These are phyloP conservation scores for Suhomyces panamericanus DNA, from an alignment of 1,139 yeast genomes.

Conservation along the genomic window DNA sequence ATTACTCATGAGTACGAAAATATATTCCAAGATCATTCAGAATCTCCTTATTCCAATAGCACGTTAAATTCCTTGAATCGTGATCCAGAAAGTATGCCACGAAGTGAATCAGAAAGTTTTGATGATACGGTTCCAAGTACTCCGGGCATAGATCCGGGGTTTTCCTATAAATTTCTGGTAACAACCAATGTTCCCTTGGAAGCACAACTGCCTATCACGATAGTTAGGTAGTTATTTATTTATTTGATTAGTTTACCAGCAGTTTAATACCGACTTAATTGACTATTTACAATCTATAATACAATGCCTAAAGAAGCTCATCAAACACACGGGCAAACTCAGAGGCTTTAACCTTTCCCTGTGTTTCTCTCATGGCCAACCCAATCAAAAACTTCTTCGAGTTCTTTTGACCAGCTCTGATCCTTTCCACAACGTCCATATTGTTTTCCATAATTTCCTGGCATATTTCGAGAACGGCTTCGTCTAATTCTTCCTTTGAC, in stretches of 20 bases:
- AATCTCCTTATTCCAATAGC: neutral
- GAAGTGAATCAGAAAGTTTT: neutral
- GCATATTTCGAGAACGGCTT: constrained; percentile 55
- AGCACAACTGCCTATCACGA: too few species aligned
- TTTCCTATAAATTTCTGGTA: neutral
- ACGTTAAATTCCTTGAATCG: too few species aligned
- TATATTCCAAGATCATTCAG: neutral
- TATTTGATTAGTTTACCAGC: too few species aligned
- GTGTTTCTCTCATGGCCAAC: constrained; percentile 74
- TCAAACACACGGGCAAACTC: constrained; percentile 48
- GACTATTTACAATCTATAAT: constrained; percentile 1
- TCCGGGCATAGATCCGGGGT: neutral
- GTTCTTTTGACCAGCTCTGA: constrained; percentile 58
- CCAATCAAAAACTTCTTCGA: constrained; percentile 80
- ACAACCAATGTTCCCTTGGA: neutral
- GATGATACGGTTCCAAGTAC: neutral
- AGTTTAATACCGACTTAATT: too few species aligned
- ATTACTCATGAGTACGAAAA: neutral
- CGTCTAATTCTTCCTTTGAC: constrained; percentile 32
- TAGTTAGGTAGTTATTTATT: too few species aligned
- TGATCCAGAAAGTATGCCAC: neutral
- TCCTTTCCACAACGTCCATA: constrained; percentile 56
- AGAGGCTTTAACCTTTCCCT: constrained; percentile 62
- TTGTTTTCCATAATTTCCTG: constrained; percentile 50
- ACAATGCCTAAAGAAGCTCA: constrained; percentile 18